Conservation (phyloP, 306 rosid genomes). For the Castanea crenata region DNA sequence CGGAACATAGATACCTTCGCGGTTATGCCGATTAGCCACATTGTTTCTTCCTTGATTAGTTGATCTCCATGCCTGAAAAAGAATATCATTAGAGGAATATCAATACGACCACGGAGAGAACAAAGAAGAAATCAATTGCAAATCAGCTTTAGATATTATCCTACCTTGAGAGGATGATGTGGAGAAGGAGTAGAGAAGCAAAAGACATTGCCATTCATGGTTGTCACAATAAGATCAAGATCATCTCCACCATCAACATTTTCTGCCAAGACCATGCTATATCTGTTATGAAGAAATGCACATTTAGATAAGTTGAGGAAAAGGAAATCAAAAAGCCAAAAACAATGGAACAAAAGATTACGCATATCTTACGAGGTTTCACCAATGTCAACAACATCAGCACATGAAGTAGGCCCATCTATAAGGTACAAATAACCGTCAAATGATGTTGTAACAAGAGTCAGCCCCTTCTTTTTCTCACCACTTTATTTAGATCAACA, state of each 20-base stretch:
- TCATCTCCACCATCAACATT: slow-evolving; percentile 99
- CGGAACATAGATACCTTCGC: slow-evolving; percentile 77
- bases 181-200: slow-evolving; percentile 94
- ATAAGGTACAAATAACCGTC: slow-evolving; percentile 94
- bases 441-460: slow-evolving; percentile 87
- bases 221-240: slow-evolving; percentile 88
- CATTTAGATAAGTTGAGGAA: slow-evolving; percentile 6
- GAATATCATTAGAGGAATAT: slow-evolving; percentile 11
- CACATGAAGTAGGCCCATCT: slow-evolving; percentile 94
- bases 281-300: slow-evolving; percentile 52
- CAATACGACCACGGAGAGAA: background rate
- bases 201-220: slow-evolving; percentile 97
- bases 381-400: slow-evolving; percentile 97
- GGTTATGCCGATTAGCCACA: slow-evolving; percentile 58
- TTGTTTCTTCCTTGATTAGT: slow-evolving; percentile 86
- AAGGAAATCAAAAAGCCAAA: slow-evolving; percentile 19
- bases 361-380: slow-evolving; percentile 89
- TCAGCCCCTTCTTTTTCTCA: slow-evolving; percentile 81
- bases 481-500: slow-evolving; percentile 73
- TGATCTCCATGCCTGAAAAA: slow-evolving; percentile 77
- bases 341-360: slow-evolving; percentile 11
- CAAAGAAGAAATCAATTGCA: slow-evolving; percentile 9
- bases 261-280: slow-evolving; percentile 98
- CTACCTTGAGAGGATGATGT: slow-evolving; percentile 92
- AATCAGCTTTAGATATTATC: slow-evolving; percentile 31